Evolutionary conservation across 768 basidiomycete genomes (phyloP), one percentile per base, ranked within the genome.

Genomic region (Botryobasidium botryosum): DNA sequence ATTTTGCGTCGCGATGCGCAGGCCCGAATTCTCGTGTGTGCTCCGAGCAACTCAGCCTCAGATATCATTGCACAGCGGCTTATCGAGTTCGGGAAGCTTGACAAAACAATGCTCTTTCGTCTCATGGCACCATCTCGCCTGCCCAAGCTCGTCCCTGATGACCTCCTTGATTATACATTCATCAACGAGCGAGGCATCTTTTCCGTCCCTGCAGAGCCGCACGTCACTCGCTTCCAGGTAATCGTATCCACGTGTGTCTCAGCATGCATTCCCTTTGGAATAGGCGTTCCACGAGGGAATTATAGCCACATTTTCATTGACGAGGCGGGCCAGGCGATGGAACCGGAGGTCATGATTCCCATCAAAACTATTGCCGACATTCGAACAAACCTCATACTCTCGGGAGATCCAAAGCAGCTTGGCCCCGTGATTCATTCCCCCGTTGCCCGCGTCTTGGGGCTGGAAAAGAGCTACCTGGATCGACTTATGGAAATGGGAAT

Each of bases 271-370:
- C 61, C 65, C 1, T 64, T 65, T 21, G 71, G 70, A 1, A 64
- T 78, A 31, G 77, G 77, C 0, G 63, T 80, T 35, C 59, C 66
- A 0, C 62, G 67, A 1, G 78, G 79, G 0, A 72, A 79, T 55
- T 82, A 72, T 55, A 67, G 63, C 6, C 75, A 81, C 48, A 74
- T 82, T 12, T 76, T 81, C 53, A 58, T 78, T 6, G 78, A 82
- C 51, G 78, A 82, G 54, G 78, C 77, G 0, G 78, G 75, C 0
- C 78, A 82, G 52, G 76, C 77, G 2, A 75, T 72, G 0, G 79
- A 82, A 55, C 75, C 77, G 0, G 78, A 80, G 55, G 46, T 65
- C 0, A 73, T 77, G 58, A 65, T 78, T 12, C 58, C 70, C 0
- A 69, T 80, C 59, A 75, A 75, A 59, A 72, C 70, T 0, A 64